Base-by-base conservation (phyloP, 208 protist genomes). In the Trypanosomatidae sp. region DNA sequence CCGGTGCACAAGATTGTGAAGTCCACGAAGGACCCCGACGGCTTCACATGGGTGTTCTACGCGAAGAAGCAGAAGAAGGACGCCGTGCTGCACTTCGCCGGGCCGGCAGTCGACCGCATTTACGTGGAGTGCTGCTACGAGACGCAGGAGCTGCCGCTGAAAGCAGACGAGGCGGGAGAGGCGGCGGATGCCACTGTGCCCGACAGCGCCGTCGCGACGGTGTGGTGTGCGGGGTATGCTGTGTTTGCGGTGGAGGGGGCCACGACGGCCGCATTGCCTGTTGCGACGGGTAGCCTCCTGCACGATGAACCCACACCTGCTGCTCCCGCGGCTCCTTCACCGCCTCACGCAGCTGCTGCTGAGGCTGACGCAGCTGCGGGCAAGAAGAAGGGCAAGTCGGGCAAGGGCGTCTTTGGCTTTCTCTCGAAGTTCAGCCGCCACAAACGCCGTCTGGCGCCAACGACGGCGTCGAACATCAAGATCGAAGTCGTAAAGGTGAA, bases 121-220 rank as follows among this genome's bases (percentile, higher is more conserved):
- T 95, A 90, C 59, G 77, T 95, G 39, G 88, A 95, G 76, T 92
- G 83, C 69, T 95, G 91, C 80, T 95, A 90, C 74, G 89, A 91
- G 56, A 82, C 74, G 5, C 12, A 73, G 22, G 41, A 39, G 1
- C 56, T 9, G 9, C 50, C 25, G 47, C 46, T 5, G 33, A 8
- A 50, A 2, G 55, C 36, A 36, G 28, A 36, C 17, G 58, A 25
- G 1, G 28, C 69, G 3, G n/a, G 46, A 1, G 80, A 58, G 17
- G 65, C 71, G 44, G 2, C 25, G 13, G n/a, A 5, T 10, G 53
- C 25, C 53, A 50, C n/a, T 3, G n/a, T 64, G 59, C 52, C 59
- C 7, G 33, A 36, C 8, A 56, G 46, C 1, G 80, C 62, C 22
- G 53, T 13, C 53, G 46, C n/a, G 3, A 87, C 79, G 1, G 83